Percentiles rank a stretch among this genome's conserved stretches.
phyloP scores from a whole-genome alignment of 768 basidiomycete species.

The Grammothele lineata region DNA sequence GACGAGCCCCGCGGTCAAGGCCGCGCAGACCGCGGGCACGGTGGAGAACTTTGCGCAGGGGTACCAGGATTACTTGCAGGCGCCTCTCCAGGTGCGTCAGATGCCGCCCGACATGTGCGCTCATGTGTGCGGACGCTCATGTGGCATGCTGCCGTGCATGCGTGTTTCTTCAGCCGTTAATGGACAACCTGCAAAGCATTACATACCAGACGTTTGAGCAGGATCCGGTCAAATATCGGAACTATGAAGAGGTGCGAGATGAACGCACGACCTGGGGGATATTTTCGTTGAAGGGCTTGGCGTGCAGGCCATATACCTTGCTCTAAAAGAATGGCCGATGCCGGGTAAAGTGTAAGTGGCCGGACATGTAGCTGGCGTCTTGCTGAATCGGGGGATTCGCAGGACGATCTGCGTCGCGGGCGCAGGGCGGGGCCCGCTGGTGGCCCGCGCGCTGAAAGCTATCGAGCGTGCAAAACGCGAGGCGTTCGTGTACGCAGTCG shows the following conservation, averaged over 20 bases:
- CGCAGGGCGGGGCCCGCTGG: constrained; percentile 91
- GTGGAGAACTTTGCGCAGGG: constrained; percentile 89
- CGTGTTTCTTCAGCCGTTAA: constrained; percentile 69
- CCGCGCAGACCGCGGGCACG: constrained; percentile 61
- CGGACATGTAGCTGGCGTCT: neutral
- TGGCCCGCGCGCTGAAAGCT: constrained; percentile 78
- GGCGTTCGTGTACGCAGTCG: constrained; percentile 79
- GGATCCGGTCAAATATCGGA: constrained; percentile 93
- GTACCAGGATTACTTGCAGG: constrained; percentile 94
- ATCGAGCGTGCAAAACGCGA: constrained; percentile 59
- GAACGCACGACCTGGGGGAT: neutral
- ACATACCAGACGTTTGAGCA: constrained; percentile 98
- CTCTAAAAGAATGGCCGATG: constrained; percentile 65
- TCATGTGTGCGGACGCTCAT: neutral
- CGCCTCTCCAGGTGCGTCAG: constrained; percentile 75
- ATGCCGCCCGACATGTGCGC: constrained; percentile 1
- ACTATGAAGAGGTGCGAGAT: constrained; percentile 81
- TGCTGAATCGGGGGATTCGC: neutral
- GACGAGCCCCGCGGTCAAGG: constrained; percentile 64
- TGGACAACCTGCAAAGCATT: constrained; percentile 94
- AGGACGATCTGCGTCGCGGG: constrained; percentile 91
- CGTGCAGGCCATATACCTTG: constrained; percentile 70
- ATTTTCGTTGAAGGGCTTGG: too few species aligned
- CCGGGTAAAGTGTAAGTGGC: constrained; percentile 56
- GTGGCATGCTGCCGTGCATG: neutral